A percentile compares a stretch with the other conserved stretches of the same genome.
Conservation (phyloP, 1,284 basidiomycete genomes). For the Papiliotrema flavescens region DNA sequence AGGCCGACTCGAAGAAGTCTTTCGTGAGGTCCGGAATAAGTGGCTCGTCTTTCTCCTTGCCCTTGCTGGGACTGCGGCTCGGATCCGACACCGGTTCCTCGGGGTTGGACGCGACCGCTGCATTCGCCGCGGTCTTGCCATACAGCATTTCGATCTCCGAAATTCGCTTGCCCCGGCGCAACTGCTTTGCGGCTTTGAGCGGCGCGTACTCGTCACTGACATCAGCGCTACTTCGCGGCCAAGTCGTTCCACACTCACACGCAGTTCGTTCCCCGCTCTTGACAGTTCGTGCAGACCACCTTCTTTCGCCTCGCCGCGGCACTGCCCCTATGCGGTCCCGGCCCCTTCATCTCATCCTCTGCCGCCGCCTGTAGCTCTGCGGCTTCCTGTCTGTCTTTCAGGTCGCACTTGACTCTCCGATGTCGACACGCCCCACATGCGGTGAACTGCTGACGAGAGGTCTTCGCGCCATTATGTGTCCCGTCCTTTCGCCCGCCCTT, state of each 20-base stretch:
- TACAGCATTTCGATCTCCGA: constrained; percentile 65
- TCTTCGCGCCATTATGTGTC: constrained; percentile 16
- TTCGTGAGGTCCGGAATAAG: constrained; percentile 65
- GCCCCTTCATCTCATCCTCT: constrained; percentile 5
- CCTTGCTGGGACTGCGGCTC: constrained; percentile 12
- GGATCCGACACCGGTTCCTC: constrained; percentile 16
- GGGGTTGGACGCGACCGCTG: constrained; percentile 25
- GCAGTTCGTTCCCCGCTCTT: constrained; percentile 79
- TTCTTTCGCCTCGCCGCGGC: constrained; percentile 39
- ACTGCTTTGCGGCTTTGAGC: constrained; percentile 77
- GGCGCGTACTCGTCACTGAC: constrained; percentile 76
- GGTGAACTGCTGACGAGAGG: constrained; percentile 72
- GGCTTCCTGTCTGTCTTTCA: constrained; percentile 42
- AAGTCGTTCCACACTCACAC: constrained; percentile 56
- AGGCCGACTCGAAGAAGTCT: constrained; percentile 75
- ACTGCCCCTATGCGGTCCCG: not conserved
- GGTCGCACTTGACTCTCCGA: constrained; percentile 56
- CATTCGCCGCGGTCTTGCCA: constrained; percentile 32
- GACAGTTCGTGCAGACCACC: constrained; percentile 74
- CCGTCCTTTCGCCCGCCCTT: not conserved
- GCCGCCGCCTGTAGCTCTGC: constrained; percentile 17
- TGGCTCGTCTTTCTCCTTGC: constrained; percentile 14
- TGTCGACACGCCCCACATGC: constrained; percentile 87
- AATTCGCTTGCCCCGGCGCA: constrained; percentile 74
- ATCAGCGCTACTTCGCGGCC: not conserved